Base-by-base conservation (phyloP, 2,329 filamentous ascomycete genomes). In the Penicillium sp. region DNA sequence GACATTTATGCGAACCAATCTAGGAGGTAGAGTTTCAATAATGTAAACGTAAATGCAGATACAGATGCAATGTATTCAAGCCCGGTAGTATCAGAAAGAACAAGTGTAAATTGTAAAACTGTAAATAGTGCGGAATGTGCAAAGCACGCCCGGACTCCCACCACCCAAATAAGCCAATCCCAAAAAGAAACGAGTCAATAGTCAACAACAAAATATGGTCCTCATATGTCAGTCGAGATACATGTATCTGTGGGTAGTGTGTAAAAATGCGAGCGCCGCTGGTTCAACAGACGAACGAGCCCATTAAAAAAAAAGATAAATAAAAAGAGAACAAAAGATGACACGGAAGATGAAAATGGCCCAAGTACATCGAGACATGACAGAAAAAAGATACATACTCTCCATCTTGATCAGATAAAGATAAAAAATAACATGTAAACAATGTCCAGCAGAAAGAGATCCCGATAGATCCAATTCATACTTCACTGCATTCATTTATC, bases 201-300 rank as follows among this genome's bases (percentile, higher is more conserved):
- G 39, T 49, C n/a, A n/a, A n/a, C n/a, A n/a, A n/a, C n/a, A n/a
- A 41, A 42, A 44, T 51, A 54, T 58, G 69, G 39, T 48, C 46
- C 48, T 48, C 49, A 54, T 59, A 51, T 50, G 33, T 51, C 29
- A 51, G 53, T 37, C 52, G 21, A 59, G 51, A 54, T 52, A 56
- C 51, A 56, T 36, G 43, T 51, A 54, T 56, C 46, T 46, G 18
- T 29, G 37, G 9, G 5, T n/a, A 9, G 21, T 18, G 33, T 42
- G 39, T 42, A 12, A 29, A 42, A 29, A 37, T 33, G 34, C 34
- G 33, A 43, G n/a, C 36, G 9, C 26, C 13, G 7, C 4, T 21
- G 8, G 30, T 36, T 30, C 12, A 3, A n/a, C n/a, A n/a, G n/a
- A n/a, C 24, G n/a, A 43, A 29, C 21, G 39, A 17, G 32, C 32